Percentiles rank a stretch among this genome's conserved stretches.
Evolutionary conservation across 139 green algal genomes (phyloP).

Genomic region (Deuterostichococcus epilithicus): DNA sequence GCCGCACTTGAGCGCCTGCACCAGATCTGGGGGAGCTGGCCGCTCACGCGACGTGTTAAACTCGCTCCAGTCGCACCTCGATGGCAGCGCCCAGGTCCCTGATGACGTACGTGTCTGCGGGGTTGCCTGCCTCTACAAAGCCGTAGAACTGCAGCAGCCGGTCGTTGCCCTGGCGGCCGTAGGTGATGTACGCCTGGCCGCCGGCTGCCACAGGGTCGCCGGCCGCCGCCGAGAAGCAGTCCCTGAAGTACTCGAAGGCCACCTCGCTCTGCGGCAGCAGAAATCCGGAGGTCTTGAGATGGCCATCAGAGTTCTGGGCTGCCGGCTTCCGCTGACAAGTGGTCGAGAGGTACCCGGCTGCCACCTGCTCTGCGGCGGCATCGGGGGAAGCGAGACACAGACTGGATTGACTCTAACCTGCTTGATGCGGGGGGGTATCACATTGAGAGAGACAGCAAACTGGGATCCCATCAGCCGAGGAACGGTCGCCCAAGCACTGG

Average conservation of each 20-base stretch:
- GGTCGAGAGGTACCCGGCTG: no score
- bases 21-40: not conserved
- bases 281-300: not conserved
- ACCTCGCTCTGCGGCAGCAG: constrained; percentile 28
- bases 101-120: constrained; percentile 33
- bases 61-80: not conserved
- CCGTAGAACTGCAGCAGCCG: constrained; percentile 56
- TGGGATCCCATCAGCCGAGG: no score
- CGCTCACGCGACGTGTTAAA: not conserved
- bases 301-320: no score
- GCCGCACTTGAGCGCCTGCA: no score
- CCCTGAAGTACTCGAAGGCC: constrained; percentile 50
- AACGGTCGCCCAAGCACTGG: no score
- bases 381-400: no score
- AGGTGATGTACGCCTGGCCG: constrained; percentile 50
- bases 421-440: no score
- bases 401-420: no score
- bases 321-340: no score
- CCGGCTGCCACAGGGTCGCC: constrained; percentile 4
- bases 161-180: constrained; percentile 51
- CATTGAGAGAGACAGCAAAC: no score
- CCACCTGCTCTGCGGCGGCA: no score
- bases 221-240: constrained; percentile 30
- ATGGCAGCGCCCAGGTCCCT: not conserved
- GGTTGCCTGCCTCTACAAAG: constrained; percentile 45